These are phyloP conservation scores for Alternaria panax DNA, from an alignment of 2,329 filamentous ascomycete genomes.

Conservation along the genomic window DNA sequence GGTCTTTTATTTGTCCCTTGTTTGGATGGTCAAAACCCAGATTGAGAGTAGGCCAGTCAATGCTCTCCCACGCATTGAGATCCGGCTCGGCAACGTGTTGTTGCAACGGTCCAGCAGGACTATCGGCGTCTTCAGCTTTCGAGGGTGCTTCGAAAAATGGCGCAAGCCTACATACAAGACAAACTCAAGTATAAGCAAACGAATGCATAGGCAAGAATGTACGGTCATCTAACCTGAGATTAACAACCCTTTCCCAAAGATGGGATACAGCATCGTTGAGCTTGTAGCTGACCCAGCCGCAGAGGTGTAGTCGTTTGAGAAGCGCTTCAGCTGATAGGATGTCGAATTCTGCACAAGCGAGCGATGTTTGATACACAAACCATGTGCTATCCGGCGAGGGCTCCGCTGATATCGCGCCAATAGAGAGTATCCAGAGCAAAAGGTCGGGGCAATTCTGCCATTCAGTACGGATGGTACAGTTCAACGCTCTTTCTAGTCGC, in stretches of 20 bases:
- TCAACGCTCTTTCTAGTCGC: conserved; percentile 45
- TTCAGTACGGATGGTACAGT: conserved; percentile 39
- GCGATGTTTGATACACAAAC: conserved; percentile 44
- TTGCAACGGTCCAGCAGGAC: conserved; percentile 41
- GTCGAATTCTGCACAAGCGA: conserved; percentile 44
- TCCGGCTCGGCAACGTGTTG: conserved; percentile 38
- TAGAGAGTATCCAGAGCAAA: conserved; percentile 48
- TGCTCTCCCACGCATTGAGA: conserved; percentile 42
- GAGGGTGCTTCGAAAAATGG: conserved; percentile 30
- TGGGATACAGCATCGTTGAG: conserved; percentile 40
- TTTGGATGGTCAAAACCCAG: conserved; percentile 5
- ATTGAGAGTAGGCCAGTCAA: conserved; percentile 39
- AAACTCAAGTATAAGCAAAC: conserved; percentile 45
- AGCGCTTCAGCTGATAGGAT: conserved; percentile 35
- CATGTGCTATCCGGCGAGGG: conserved; percentile 41
- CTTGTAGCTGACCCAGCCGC: conserved; percentile 50
- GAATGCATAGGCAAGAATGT: conserved; percentile 34
- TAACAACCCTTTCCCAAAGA: conserved; percentile 42
- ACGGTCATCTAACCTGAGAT: conserved; percentile 47
- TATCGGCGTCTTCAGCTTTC: conserved; percentile 26
- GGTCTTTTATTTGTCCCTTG: background rate
- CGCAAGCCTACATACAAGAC: conserved; percentile 38
- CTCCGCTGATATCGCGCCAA: conserved; percentile 47
- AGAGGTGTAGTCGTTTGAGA: conserved; percentile 42
- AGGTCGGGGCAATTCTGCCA: conserved; percentile 46